Percentiles rank a stretch among this genome's conserved stretches.
Conservation (phyloP, 1,284 basidiomycete genomes). For the Pulveroboletus sp. region DNA sequence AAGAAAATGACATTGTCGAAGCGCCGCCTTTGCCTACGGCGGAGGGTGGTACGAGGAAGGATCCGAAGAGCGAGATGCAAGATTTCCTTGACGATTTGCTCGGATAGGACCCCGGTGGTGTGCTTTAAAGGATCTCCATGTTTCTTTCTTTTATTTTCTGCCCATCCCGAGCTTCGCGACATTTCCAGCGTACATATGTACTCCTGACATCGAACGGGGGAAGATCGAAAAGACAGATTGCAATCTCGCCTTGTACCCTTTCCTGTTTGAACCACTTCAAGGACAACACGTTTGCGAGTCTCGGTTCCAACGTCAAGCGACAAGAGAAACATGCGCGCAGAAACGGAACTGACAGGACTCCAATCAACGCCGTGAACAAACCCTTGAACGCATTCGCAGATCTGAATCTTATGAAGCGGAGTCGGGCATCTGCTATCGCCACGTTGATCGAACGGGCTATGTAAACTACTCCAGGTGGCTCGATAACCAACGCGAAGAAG, state of each 20-base stretch:
- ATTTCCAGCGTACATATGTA: neutral
- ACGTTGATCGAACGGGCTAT: conserved; percentile 29
- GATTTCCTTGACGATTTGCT: conserved; percentile 71
- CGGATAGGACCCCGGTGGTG: conserved; percentile 27
- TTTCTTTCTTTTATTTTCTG: neutral
- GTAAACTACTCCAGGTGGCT: conserved; percentile 21
- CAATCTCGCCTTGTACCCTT: too few species aligned
- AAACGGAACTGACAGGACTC: conserved; percentile 29
- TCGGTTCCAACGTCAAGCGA: conserved; percentile 43
- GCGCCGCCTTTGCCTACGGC: conserved; percentile 52
- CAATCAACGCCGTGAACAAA: conserved; percentile 17
- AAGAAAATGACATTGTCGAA: conserved; percentile 38
- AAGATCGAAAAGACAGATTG: too few species aligned
- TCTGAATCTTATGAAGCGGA: conserved; percentile 31
- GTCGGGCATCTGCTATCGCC: conserved; percentile 19
- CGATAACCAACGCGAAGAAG: conserved; percentile 29
- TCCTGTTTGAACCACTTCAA: too few species aligned
- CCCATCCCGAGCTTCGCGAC: neutral
- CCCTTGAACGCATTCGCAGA: conserved; percentile 7
- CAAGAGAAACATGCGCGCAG: conserved; percentile 39
- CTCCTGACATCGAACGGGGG: too few species aligned
- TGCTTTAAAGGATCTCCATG: neutral
- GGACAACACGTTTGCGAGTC: conserved; percentile 27
- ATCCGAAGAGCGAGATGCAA: conserved; percentile 60
- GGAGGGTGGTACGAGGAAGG: conserved; percentile 39